A percentile compares a stretch with the other conserved stretches of the same genome.
phyloP scores from a whole-genome alignment of 148 eudicot genomes.

The Salicornia ramosissima region DNA sequence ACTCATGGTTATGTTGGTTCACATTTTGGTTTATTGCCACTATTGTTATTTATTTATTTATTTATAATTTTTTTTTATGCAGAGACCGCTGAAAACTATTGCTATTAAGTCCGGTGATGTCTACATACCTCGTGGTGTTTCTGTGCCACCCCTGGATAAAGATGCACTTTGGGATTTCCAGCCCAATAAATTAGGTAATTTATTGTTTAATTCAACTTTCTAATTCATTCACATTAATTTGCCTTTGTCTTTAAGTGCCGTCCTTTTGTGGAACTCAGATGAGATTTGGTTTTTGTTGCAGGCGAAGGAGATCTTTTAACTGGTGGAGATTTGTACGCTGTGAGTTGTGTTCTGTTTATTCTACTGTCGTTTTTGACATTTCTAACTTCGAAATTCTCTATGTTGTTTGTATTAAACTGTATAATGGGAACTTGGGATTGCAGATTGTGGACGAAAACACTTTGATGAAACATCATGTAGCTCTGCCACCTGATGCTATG shows the following conservation, averaged over 20 bases:
- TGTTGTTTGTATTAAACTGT: slow-evolving; percentile 14
- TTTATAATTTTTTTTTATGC: slow-evolving; percentile 18
- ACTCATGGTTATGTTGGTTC: background rate
- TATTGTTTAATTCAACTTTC: background rate
- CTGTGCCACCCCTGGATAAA: slow-evolving; percentile 93
- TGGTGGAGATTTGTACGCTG: slow-evolving; percentile 98
- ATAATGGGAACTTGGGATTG: slow-evolving; percentile 19
- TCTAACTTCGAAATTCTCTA: background rate
- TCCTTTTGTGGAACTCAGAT: slow-evolving; percentile 7
- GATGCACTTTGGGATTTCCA: slow-evolving; percentile 94
- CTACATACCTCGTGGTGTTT: slow-evolving; percentile 96
- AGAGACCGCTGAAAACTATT: slow-evolving; percentile 98
- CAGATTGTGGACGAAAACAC: slow-evolving; percentile 85
- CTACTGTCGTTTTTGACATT: background rate
- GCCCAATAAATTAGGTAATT: slow-evolving; percentile 76
- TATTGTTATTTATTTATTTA: too few relatives aligned
- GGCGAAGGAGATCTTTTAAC: slow-evolving; percentile 95
- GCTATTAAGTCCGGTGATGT: slow-evolving; percentile 91
- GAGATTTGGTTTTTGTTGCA: slow-evolving; percentile 27
- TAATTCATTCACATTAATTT: slow-evolving; percentile 11
- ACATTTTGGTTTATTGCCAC: background rate
- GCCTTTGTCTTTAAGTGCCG: background rate
- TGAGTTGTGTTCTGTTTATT: slow-evolving; percentile 40
- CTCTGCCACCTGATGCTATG: slow-evolving; percentile 97
- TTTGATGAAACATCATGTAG: slow-evolving; percentile 78